Base-by-base conservation (phyloP, 2,329 filamentous ascomycete species). In the Capronia americana region DNA sequence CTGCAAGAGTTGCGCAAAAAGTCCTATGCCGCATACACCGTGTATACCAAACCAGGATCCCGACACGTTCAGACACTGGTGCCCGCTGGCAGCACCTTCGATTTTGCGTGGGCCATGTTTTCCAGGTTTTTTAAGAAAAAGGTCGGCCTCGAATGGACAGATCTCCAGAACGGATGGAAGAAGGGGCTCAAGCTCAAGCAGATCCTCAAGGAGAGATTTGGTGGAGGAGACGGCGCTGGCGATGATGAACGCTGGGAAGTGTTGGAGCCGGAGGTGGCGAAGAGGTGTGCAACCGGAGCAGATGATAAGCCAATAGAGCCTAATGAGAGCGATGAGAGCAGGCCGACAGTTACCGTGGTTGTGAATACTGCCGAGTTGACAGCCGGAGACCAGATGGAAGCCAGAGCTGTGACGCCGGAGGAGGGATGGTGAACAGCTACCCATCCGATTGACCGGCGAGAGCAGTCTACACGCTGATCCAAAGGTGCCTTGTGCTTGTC, bases 11-110 rank as follows among this genome's bases (percentile, higher is more conserved):
- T 34, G 48, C 54, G 54, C 26, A 32, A 23, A 12, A 81, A 79
- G 65, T 83, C 85, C 0, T 93, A 92, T 78, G 85, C 83, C 70
- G 85, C 87, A 54, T 85, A 85, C 7, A 83, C 82, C 55, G 86
- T 85, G 61, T 79, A 80, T 64, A 77, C 72, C 32, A 75, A 77
- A 1, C 64, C 70, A 2, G 77, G 77, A 0, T 74, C 68, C 11
- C 74, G 74, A 0, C 71, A 71, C 10, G 69, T 75, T 1, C 73
- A 80, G 11, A 73, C 77, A 11, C 71, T 80, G 10, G 74, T 75
- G 3, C 75, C 76, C 0, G 64, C 71, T 1, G 75, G 74, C 23
- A 77, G 75, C 60, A 74, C 68, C 3, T 72, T 76, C 14, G 72
- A 75, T 1, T 56, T 71, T 1, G 86, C 87, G 28, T 80, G 86